phyloP scores from a whole-genome alignment of 345 rosid genomes.

The Durio zibethinus region DNA sequence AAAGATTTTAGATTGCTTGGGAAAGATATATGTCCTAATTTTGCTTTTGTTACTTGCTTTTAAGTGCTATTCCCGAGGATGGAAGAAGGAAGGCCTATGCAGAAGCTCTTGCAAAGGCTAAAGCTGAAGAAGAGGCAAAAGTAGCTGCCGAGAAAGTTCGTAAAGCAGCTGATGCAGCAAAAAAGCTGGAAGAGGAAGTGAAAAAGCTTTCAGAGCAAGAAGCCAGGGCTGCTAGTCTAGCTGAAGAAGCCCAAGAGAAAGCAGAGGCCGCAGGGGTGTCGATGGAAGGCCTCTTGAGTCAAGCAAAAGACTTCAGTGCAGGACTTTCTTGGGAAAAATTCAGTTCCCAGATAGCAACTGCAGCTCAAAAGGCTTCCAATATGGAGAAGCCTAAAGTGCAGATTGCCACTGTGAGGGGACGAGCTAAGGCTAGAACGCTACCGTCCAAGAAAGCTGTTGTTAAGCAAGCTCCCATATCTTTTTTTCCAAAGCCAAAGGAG shows the following conservation, averaged over 20 bases:
- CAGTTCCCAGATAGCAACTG: constrained; percentile 55
- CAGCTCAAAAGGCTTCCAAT: constrained; percentile 40
- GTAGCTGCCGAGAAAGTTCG: constrained; percentile 55
- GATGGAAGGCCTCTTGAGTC: constrained; percentile 45
- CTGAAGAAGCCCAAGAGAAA: constrained; percentile 58
- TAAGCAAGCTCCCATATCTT: constrained; percentile 30
- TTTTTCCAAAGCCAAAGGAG: constrained; percentile 29
- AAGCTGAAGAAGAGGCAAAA: constrained; percentile 63
- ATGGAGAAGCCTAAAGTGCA: constrained; percentile 45
- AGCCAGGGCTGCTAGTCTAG: constrained; percentile 49
- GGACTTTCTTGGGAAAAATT: constrained; percentile 70
- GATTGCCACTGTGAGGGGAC: constrained; percentile 86
- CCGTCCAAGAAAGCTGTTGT: constrained; percentile 56
- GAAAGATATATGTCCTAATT: neutral
- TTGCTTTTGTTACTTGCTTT: neutral
- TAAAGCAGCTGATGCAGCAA: constrained; percentile 52
- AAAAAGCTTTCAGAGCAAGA: constrained; percentile 58
- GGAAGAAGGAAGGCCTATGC: constrained; percentile 76
- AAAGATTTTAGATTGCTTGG: neutral
- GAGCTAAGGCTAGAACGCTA: constrained; percentile 69
- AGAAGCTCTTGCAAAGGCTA: constrained; percentile 55
- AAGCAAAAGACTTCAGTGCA: constrained; percentile 64
- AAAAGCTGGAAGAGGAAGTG: constrained; percentile 47
- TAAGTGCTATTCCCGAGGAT: constrained; percentile 80
- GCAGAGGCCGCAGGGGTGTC: constrained; percentile 53